Conservation (phyloP, 495 filamentous ascomycete species). For the Neurospora africana region DNA sequence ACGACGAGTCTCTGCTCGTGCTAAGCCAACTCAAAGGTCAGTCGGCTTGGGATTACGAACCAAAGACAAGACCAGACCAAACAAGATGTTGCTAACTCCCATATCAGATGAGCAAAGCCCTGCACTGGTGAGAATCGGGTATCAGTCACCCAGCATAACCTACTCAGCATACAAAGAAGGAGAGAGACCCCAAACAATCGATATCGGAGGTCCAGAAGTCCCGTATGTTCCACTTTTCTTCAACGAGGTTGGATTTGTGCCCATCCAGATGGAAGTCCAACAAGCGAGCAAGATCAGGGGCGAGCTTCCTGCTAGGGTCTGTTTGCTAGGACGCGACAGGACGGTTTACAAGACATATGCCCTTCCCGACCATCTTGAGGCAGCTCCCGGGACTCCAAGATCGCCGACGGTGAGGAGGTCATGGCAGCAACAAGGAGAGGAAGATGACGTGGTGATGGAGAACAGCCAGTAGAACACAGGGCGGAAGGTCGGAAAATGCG, state of each 20-base stretch:
- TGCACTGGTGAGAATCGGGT: constrained; percentile 7
- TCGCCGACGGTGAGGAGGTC: background rate
- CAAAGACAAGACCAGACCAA: background rate
- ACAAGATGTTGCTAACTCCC: background rate
- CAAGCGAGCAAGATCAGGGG: constrained; percentile 22
- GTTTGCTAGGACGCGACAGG: constrained; percentile 34
- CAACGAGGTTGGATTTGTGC: constrained; percentile 26
- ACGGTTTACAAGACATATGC: constrained; percentile 32
- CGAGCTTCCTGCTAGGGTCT: constrained; percentile 30
- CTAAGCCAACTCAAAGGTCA: constrained; percentile 32
- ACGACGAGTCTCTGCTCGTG: constrained; percentile 32
- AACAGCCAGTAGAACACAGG: background rate
- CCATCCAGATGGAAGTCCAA: constrained; percentile 38
- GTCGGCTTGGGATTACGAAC: background rate
- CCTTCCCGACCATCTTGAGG: constrained; percentile 21
- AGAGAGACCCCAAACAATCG: background rate
- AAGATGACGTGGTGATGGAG: background rate
- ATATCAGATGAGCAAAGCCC: constrained; percentile 12
- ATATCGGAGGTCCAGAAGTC: background rate
- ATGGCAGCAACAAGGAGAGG: background rate
- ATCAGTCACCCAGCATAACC: constrained; percentile 4
- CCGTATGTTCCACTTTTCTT: constrained; percentile 16
- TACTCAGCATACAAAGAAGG: constrained; percentile 7
- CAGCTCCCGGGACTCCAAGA: background rate
- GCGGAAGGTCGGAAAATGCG: background rate